Conservation (phyloP, 257 asterid species). For the Nicotiana noctiflora region DNA sequence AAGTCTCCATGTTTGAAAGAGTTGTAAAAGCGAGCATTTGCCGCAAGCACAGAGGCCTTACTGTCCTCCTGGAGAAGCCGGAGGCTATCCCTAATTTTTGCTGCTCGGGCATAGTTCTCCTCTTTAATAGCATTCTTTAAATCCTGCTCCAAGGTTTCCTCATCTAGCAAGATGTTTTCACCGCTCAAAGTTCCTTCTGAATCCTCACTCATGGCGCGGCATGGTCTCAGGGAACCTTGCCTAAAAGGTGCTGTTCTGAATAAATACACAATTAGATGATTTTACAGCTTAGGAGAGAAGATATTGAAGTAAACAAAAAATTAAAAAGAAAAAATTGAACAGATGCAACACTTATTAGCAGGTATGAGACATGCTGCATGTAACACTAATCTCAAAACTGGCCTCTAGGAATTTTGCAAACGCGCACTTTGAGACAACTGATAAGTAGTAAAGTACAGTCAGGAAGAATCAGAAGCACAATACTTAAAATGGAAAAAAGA, state of each 20-base stretch:
- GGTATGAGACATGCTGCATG: neutral
- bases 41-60: slow-evolving; percentile 77
- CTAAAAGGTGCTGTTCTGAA: slow-evolving; percentile 51
- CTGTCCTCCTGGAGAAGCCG: slow-evolving; percentile 80
- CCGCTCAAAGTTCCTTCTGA: slow-evolving; percentile 71
- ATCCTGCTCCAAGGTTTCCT: slow-evolving; percentile 67
- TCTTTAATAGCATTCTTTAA: slow-evolving; percentile 65
- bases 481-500: neutral
- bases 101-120: slow-evolving; percentile 85
- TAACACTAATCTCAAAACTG: neutral
- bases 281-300: neutral
- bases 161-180: slow-evolving; percentile 67
- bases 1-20: slow-evolving; percentile 75
- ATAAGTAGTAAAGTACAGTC: neutral
- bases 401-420: too few species aligned
- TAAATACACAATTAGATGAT: slow-evolving; percentile 28
- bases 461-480: neutral
- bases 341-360: neutral
- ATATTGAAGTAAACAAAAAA: neutral
- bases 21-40: slow-evolving; percentile 71
- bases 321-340: neutral
- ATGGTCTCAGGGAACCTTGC: slow-evolving; percentile 38
- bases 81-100: slow-evolving; percentile 83
- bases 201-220: slow-evolving; percentile 64
- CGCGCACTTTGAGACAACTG: neutral